phyloP scores from a whole-genome alignment of 1,139 yeast species.

The Debaryomycetaceae sp. region DNA sequence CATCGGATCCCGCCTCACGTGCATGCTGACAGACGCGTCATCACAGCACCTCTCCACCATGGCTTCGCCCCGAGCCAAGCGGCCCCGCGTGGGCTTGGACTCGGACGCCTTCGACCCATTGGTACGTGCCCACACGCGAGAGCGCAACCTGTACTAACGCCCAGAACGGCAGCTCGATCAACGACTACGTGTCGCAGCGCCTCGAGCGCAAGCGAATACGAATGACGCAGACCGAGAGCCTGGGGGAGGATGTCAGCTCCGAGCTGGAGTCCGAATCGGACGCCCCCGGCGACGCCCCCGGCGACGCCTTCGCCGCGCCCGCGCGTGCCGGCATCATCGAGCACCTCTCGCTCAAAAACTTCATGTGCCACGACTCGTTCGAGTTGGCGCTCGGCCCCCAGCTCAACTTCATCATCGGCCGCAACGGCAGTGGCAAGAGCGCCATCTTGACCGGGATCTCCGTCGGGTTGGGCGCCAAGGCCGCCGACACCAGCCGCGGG shows the following conservation, averaged over 20 bases:
- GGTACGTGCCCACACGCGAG: constrained; percentile 9
- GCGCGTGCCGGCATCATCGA: constrained; percentile 55
- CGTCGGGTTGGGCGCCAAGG: constrained; percentile 91
- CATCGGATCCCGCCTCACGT: no score
- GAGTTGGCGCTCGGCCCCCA: constrained; percentile 75
- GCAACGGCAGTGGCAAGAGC: constrained; percentile 94
- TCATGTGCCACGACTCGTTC: constrained; percentile 83
- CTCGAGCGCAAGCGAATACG: constrained; percentile 13
- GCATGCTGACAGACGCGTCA: no score
- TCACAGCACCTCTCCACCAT: no score
- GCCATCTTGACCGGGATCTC: constrained; percentile 89
- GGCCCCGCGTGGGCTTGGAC: no score
- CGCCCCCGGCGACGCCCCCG: not conserved
- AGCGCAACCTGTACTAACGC: no score
- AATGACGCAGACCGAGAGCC: constrained; percentile 8
- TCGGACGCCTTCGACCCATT: constrained; percentile 11
- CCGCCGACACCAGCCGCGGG: constrained; percentile 87
- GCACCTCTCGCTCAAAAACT: constrained; percentile 55
- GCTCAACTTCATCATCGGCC: constrained; percentile 86
- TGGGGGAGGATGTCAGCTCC: constrained; percentile 5
- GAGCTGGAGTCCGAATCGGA: constrained; percentile 4
- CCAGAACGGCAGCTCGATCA: constrained; percentile 12
- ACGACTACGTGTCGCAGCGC: constrained; percentile 15
- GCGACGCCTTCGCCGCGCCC: constrained; percentile 16
- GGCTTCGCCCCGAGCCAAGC: no score